These are phyloP conservation scores for Dryas octopetala DNA, from an alignment of 306 rosid species.

Conservation along the genomic window DNA sequence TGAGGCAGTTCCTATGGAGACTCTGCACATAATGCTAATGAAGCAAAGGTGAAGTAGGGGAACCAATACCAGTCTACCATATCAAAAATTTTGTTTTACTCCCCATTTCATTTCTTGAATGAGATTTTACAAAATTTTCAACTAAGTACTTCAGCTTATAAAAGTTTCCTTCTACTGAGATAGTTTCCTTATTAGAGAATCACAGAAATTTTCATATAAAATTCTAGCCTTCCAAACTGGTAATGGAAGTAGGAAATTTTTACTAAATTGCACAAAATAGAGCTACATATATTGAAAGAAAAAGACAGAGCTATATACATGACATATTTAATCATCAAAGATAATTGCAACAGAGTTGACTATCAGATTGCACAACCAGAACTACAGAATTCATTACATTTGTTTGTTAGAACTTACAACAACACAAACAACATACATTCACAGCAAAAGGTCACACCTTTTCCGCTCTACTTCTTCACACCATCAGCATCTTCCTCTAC, in stretches of 20 bases:
- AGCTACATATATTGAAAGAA: background rate
- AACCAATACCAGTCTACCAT: background rate
- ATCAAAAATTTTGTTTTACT: background rate
- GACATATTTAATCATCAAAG: background rate
- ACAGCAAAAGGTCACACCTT: conserved; percentile 16
- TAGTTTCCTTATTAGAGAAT: too few species aligned
- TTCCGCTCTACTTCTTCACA: conserved; percentile 7
- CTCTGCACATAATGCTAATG: background rate
- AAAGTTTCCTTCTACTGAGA: too few species aligned
- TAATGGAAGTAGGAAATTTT: background rate
- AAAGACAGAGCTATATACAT: background rate
- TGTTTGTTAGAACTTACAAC: background rate
- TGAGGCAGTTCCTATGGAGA: background rate
- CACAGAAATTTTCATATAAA: too few species aligned
- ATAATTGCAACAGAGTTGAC: conserved; percentile 11
- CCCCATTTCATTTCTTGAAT: background rate
- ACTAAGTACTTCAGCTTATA: background rate
- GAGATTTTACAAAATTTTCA: background rate
- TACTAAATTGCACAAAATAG: conserved; percentile 5
- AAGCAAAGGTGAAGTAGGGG: background rate
- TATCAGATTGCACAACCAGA: background rate
- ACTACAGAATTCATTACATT: background rate
- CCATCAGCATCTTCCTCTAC: conserved; percentile 42
- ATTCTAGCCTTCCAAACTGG: too few species aligned
- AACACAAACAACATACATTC: background rate